Percentiles rank a stretch among this genome's conserved stretches.
Conservation (phyloP, 2,329 filamentous ascomycete species). For the Nigrospora osmanthi region DNA sequence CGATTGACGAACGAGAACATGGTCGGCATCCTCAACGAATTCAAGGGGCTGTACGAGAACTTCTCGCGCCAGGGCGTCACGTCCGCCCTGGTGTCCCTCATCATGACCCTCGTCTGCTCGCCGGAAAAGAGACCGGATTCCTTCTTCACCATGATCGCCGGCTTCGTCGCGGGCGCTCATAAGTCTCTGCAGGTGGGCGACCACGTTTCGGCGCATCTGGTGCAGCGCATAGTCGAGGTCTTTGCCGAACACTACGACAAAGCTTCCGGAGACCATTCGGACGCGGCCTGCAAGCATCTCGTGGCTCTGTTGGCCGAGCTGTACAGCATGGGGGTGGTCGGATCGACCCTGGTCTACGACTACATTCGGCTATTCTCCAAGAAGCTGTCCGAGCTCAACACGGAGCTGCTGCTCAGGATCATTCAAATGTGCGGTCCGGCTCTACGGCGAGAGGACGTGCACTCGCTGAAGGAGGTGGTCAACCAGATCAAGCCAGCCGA, state of each 20-base stretch:
- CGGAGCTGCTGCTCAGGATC: slow-evolving; percentile 78
- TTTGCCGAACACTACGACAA: slow-evolving; percentile 60
- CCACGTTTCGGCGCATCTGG: slow-evolving; percentile 81
- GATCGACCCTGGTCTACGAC: slow-evolving; percentile 79
- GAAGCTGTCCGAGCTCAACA: slow-evolving; percentile 75
- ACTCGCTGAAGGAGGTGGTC: slow-evolving; percentile 82
- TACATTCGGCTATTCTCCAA: slow-evolving; percentile 73
- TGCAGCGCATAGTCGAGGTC: slow-evolving; percentile 69
- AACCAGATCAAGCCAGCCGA: slow-evolving; percentile 68
- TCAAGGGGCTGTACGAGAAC: slow-evolving; percentile 76
- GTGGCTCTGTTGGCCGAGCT: slow-evolving; percentile 77
- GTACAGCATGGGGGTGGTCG: slow-evolving; percentile 86
- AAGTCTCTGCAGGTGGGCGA: slow-evolving; percentile 64
- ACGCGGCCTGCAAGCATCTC: slow-evolving; percentile 42
- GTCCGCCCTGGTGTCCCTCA: slow-evolving; percentile 65
- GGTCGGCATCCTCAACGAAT: slow-evolving; percentile 70
- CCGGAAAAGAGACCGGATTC: slow-evolving; percentile 74
- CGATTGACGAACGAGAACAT: slow-evolving; percentile 88
- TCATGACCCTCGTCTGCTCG: slow-evolving; percentile 75
- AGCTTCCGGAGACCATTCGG: slow-evolving; percentile 24
- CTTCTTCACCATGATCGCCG: slow-evolving; percentile 83
- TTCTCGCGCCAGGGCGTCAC: slow-evolving; percentile 87
- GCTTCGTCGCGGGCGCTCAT: slow-evolving; percentile 82
- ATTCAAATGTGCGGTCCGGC: slow-evolving; percentile 77
- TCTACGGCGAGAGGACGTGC: slow-evolving; percentile 80